A percentile compares a stretch with the other conserved stretches of the same genome.
phyloP scores from a whole-genome alignment of 2,329 filamentous ascomycete species.

The Neonectria coccinea region DNA sequence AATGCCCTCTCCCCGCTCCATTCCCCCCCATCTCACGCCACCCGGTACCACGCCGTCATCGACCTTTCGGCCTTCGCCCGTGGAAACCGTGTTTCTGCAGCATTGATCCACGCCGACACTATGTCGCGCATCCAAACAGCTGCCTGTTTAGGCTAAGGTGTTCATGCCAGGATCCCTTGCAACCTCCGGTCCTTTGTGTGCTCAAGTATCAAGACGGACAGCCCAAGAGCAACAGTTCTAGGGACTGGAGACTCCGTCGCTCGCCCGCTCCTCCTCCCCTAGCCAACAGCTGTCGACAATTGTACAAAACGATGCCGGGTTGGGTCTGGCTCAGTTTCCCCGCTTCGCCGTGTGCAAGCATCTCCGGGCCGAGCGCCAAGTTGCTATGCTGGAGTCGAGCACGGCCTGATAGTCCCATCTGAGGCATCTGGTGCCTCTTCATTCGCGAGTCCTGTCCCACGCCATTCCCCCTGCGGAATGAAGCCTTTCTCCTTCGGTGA shows the following conservation, averaged over 20 bases:
- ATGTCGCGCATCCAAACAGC: conserved; percentile 40
- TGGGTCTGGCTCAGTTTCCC: conserved; percentile 40
- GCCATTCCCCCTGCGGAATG: conserved; percentile 45
- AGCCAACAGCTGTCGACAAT: conserved; percentile 28
- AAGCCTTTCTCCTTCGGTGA: conserved; percentile 45
- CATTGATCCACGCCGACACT: conserved; percentile 35
- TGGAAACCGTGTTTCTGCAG: conserved; percentile 22
- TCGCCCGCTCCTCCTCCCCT: conserved; percentile 11
- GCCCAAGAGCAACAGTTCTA: too few species aligned
- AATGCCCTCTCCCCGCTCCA: conserved; percentile 5
- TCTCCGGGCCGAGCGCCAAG: conserved; percentile 39
- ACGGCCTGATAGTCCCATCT: conserved; percentile 42
- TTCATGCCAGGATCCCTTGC: conserved; percentile 28
- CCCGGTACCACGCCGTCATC: conserved; percentile 32
- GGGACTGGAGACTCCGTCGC: conserved; percentile 18
- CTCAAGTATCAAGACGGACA: too few species aligned
- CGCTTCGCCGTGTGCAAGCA: conserved; percentile 37
- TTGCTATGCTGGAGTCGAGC: conserved; percentile 30
- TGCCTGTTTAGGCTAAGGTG: conserved; percentile 43
- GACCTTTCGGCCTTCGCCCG: conserved; percentile 14
- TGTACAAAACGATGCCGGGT: conserved; percentile 29
- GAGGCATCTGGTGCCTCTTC: conserved; percentile 41
- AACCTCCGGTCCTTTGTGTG: conserved; percentile 26
- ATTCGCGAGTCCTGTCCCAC: conserved; percentile 43
- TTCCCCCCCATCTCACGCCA: conserved; percentile 26